Base-by-base conservation (phyloP, 495 filamentous ascomycete species). In the Tuber aestivum region DNA sequence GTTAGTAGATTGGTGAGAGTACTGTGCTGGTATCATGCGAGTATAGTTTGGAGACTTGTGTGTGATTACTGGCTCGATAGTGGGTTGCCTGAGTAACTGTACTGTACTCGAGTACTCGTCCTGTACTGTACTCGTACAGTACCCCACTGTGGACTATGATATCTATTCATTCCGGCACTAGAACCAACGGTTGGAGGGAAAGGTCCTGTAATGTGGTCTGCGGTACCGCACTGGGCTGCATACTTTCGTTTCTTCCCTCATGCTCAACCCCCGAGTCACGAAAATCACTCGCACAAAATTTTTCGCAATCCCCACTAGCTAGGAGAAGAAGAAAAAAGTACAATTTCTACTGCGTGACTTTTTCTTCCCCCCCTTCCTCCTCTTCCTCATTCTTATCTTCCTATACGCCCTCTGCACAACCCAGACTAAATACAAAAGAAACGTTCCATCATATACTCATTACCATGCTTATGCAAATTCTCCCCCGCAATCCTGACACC, bases 251-350 rank as follows among this genome's bases (percentile, higher is more conserved):
- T n/a, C n/a, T n/a, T n/a, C n/a, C n/a, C 20, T 7, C 45, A 50
- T 23, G 10, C 14, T 27, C 50, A 27, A n/a, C 20, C 1, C 45
- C 21, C 7, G 27, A 65, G 32, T 65, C 56, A 65, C 12, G 0
- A n/a, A 65, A 65, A 65, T 65, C 56, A 65, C 56, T 65, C 56
- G 56, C 27, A 65, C n/a, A 61, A 27, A 27, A 32, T 65, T n/a
- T n/a, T n/a, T 56, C n/a, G n/a, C n/a, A n/a, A n/a, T n/a, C n/a
- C n/a, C n/a, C n/a, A n/a, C n/a, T n/a, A n/a, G n/a, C n/a, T n/a
- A n/a, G n/a, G n/a, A n/a, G n/a, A n/a, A n/a, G n/a, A 6, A 23
- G n/a, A n/a, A n/a, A 27, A 61, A 61, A 10, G 50, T 61, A 23
- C n/a, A 65, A 65, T 65, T 65, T 65, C n/a, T 65, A 65, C 56